phyloP scores from a whole-genome alignment of 257 asterid species.

The Capsicum pubescens region DNA sequence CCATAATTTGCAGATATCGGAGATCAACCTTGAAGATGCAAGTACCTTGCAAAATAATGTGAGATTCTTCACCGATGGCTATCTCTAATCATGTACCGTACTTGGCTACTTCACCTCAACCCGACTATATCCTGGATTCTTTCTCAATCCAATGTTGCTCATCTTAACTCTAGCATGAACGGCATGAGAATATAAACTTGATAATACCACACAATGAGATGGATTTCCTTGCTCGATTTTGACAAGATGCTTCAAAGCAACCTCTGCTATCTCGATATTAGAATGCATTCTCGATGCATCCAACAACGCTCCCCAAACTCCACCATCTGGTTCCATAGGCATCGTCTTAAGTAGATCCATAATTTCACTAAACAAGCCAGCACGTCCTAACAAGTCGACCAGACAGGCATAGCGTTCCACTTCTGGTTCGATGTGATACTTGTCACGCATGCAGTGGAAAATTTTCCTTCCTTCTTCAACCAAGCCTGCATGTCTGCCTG shows the following conservation, averaged over 20 bases:
- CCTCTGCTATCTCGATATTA: conserved; percentile 34
- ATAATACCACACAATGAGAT: conserved; percentile 37
- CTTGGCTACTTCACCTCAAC: conserved; percentile 29
- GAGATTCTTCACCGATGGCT: neutral
- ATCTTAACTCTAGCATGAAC: conserved; percentile 33
- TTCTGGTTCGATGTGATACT: conserved; percentile 31
- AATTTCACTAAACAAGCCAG: conserved; percentile 38
- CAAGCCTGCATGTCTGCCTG: conserved; percentile 40
- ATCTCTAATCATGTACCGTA: neutral
- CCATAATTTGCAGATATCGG: neutral
- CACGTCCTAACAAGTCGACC: conserved; percentile 40
- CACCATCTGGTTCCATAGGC: too few relatives aligned
- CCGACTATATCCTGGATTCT: conserved; percentile 44
- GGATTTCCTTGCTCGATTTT: conserved; percentile 32
- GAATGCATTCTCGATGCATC: conserved; percentile 36
- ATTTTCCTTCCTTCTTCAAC: conserved; percentile 32
- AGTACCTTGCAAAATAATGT: neutral
- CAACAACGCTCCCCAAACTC: too few relatives aligned
- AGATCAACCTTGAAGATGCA: neutral
- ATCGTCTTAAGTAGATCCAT: conserved; percentile 31
- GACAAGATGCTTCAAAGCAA: conserved; percentile 32
- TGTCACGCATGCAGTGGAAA: conserved; percentile 31
- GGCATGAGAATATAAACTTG: conserved; percentile 38
- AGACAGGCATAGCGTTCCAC: conserved; percentile 38
- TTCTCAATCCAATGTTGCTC: conserved; percentile 34